Conservation (phyloP, 768 basidiomycete species). For the Rickenella mellea region DNA sequence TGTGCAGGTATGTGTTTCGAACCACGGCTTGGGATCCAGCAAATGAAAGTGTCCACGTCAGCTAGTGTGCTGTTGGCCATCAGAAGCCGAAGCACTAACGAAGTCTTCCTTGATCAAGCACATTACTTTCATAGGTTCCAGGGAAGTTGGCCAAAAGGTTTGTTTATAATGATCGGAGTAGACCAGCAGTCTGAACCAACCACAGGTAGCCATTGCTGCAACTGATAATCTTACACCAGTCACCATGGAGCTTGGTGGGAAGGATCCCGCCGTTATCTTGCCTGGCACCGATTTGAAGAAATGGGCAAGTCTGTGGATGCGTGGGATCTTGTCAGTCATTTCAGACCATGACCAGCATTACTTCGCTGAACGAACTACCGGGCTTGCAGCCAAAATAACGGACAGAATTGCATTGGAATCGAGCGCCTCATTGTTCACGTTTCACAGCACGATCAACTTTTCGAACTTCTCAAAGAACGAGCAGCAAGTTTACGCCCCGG, state of each 20-base stretch:
- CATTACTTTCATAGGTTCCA: slow-evolving; percentile 90
- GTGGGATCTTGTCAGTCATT: slow-evolving; percentile 76
- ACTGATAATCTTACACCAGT: slow-evolving; percentile 85
- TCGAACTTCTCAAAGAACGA: slow-evolving; percentile 53
- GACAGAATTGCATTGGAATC: slow-evolving; percentile 96
- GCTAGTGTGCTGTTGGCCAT: slow-evolving; percentile 84
- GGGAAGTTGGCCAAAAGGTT: slow-evolving; percentile 67
- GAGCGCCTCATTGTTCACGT: slow-evolving; percentile 85
- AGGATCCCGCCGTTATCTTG: slow-evolving; percentile 88
- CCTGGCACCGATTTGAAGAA: slow-evolving; percentile 75
- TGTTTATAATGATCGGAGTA: neutral
- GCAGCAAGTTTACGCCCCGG: slow-evolving; percentile 66
- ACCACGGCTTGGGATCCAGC: neutral
- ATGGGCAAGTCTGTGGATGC: slow-evolving; percentile 79
- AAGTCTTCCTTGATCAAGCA: slow-evolving; percentile 76
- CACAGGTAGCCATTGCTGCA: slow-evolving; percentile 72
- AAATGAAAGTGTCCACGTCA: slow-evolving; percentile 14
- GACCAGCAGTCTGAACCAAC: slow-evolving; percentile 5
- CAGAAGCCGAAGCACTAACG: slow-evolving; percentile 76
- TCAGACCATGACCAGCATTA: neutral
- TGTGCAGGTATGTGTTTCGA: slow-evolving; percentile 52
- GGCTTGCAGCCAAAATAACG: slow-evolving; percentile 67
- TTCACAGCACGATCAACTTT: slow-evolving; percentile 68
- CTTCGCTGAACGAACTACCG: neutral
- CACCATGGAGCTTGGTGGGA: slow-evolving; percentile 89